Percentiles rank a stretch among this genome's conserved stretches.
Evolutionary conservation across 805 yeast species (phyloP).

Genomic region (Wickerhamomyces silvicola): DNA sequence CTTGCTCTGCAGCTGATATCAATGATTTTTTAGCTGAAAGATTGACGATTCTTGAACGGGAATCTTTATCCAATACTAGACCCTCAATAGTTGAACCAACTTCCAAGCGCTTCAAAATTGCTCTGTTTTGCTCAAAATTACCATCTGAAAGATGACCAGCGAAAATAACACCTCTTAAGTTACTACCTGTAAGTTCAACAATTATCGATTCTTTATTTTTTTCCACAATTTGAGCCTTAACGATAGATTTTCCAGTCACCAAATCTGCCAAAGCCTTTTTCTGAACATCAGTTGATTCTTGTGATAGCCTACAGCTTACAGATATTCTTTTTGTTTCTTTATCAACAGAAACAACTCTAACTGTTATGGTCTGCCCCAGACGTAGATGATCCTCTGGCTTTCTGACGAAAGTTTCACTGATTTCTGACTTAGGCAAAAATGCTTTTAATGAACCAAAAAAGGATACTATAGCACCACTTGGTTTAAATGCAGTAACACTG

Average conservation of each 20-base stretch:
- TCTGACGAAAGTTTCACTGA: slow-evolving; percentile 79
- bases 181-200: slow-evolving; percentile 45
- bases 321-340: slow-evolving; percentile 45
- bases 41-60: slow-evolving; percentile 51
- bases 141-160: slow-evolving; percentile 76
- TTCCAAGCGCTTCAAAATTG: slow-evolving; percentile 50
- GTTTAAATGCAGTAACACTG: slow-evolving; percentile 63
- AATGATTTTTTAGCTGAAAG: slow-evolving; percentile 61
- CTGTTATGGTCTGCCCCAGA: slow-evolving; percentile 77
- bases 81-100: slow-evolving; percentile 58
- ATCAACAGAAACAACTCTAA: slow-evolving; percentile 56
- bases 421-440: slow-evolving; percentile 79
- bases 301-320: slow-evolving; percentile 70
- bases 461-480: slow-evolving; percentile 75
- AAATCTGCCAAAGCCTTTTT: slow-evolving; percentile 44
- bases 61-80: slow-evolving; percentile 62
- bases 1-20: slow-evolving; percentile 52
- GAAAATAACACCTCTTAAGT: slow-evolving; percentile 63
- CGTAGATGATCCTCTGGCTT: slow-evolving; percentile 73
- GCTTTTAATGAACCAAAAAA: slow-evolving; percentile 78
- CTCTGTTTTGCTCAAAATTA: slow-evolving; percentile 66
- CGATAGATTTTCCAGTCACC: slow-evolving; percentile 55
- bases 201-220: slow-evolving; percentile 68
- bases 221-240: slow-evolving; percentile 57
- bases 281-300: slow-evolving; percentile 36